Base-by-base conservation (phyloP, 768 basidiomycete genomes). In the Lactarius evosmus region DNA sequence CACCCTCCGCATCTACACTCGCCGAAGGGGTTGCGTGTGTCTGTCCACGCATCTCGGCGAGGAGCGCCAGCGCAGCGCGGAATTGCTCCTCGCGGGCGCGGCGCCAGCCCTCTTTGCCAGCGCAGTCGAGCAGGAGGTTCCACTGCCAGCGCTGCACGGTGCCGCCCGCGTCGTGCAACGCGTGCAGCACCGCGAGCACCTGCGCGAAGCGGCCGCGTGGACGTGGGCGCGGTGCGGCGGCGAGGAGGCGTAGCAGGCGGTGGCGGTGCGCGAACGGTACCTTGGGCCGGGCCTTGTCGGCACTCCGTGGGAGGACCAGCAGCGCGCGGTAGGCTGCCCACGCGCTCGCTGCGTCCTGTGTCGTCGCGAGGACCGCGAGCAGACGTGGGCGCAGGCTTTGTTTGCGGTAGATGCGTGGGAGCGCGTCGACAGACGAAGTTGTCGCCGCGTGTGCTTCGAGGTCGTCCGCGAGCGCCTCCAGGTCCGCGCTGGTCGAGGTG, bases 121-220 rank as follows among this genome's bases (percentile, higher is more conserved):
- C 85, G 70, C 78, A 80, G 68, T 87, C 80, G 63, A 93, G 82
- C 51, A 93, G 78, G 8, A 83, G 77, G 71, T 92, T 93, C 88
- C 91, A 93, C 72, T 91, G 83, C 79, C 84, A 84, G n/a, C 76
- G 69, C 66, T 82, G 77, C 34, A 91, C 72, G 12, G 60, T 75
- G 27, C 84, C 87, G 14, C 84, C 85, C n/a, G 75, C 77, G 25
- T 74, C 74, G 62, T 80, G 83, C 44, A 93, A 75, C 50, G 78
- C 79, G 49, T 80, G 80, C 66, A 91, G 70, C 14, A 91, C 82
- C n/a, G 85, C 81, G n/a, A 90, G 77, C 4, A 93, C 78, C 14
- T 84, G 85, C 9, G 85, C 78, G 73, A 86, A 90, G 56, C 82
- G 75, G 3, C 75, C 72, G 44, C 86, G 84, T 7, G 86, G 86